Evolutionary conservation across 345 rosid genomes (phyloP).

Genomic region (Moricandia moricandioides): DNA sequence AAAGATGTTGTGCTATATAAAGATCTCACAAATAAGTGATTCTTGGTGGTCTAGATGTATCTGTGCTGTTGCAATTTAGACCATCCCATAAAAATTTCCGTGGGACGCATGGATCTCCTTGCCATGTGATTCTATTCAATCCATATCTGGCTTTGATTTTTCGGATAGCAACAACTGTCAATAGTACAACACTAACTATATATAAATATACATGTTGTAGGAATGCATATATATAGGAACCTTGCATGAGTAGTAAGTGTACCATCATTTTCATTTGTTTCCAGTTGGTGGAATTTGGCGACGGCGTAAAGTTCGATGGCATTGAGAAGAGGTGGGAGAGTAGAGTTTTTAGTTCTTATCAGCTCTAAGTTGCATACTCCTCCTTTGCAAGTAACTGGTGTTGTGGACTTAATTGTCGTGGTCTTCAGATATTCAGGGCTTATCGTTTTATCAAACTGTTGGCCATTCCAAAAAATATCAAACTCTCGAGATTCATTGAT

Average conservation of each 20-base stretch:
- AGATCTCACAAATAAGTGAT: conserved; percentile 24
- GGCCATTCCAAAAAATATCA: conserved; percentile 16
- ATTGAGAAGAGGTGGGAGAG: conserved; percentile 16
- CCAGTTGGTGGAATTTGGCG: neutral
- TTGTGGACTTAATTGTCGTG: neutral
- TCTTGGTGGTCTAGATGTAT: conserved; percentile 6
- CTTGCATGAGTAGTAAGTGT: neutral
- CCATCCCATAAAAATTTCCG: conserved; percentile 37
- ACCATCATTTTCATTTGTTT: conserved; percentile 12
- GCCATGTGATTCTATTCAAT: conserved; percentile 42
- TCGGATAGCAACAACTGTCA: conserved; percentile 41
- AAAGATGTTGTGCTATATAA: neutral
- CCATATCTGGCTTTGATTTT: conserved; percentile 37
- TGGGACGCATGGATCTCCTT: conserved; percentile 64
- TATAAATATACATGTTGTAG: neutral
- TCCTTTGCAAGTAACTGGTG: conserved; percentile 1
- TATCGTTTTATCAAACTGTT: neutral
- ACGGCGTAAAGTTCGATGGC: conserved; percentile 8
- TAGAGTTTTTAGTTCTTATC: conserved; percentile 1
- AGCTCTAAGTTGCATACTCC: conserved; percentile 17
- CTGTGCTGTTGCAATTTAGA: conserved; percentile 34
- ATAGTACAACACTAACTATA: neutral
- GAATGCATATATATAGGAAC: neutral
- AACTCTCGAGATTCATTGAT: conserved; percentile 10
- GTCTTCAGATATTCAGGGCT: neutral